Conservation (phyloP, 1,139 yeast species). For the Protomyces gravidus region DNA sequence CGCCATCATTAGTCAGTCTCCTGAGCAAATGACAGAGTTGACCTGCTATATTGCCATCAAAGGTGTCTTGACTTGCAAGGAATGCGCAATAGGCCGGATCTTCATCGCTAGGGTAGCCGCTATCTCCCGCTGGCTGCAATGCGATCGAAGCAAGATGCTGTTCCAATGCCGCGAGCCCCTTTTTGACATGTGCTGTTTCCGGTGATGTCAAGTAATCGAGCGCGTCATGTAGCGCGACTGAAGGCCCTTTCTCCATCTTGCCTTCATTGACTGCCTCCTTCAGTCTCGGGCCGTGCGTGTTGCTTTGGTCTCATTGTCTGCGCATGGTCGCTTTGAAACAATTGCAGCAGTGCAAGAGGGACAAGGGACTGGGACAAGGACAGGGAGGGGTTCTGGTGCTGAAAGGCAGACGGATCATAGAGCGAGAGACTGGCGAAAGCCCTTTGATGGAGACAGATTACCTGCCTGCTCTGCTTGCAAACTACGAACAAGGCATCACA, state of each 20-base stretch:
- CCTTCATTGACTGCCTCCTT: too few relatives aligned
- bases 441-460: background rate
- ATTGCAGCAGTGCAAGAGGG: background rate
- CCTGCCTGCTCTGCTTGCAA: background rate
- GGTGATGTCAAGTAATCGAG: background rate
- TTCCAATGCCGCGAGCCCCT: background rate
- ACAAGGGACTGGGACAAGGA: background rate
- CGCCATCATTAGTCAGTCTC: background rate
- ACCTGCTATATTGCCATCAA: background rate
- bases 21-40: background rate
- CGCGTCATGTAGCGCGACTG: too few relatives aligned
- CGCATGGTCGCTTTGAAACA: background rate
- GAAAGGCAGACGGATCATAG: background rate
- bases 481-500: constrained; percentile 1
- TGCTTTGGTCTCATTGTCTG: too few relatives aligned
- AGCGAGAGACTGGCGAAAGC: background rate
- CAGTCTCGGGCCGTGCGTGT: background rate
- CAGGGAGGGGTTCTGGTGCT: background rate
- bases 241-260: too few relatives aligned
- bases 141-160: background rate
- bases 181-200: background rate
- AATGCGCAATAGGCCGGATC: background rate
- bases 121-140: background rate
- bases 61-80: background rate
- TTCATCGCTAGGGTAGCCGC: background rate